Evolutionary conservation across 495 filamentous ascomycete genomes (phyloP), one percentile per base, ranked within the genome.

Genomic region (Penicillium egyptiacum): DNA sequence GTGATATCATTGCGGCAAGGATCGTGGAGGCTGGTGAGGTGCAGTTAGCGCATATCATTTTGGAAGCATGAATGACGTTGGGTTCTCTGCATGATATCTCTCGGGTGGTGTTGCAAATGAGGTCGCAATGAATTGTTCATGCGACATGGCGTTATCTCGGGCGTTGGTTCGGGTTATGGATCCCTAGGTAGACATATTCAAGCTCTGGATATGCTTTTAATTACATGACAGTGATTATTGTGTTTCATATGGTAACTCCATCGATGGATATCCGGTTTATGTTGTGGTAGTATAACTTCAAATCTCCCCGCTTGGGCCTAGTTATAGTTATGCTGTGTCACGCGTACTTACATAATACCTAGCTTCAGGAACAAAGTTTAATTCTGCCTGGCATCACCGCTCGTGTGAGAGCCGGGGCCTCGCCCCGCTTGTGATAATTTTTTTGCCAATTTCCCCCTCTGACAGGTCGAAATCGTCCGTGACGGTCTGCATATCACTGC

Each of bases 1-100:
- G 88, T 11, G 73, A 79, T 31, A 69, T 84, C 6, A 70, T 90
- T 42, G 76, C 79, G 5, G 59, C 64, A 30, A 71, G 76, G 55
- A 79, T 91, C 41, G 72, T 75, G 22, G 72, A 79, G 50, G 63
- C 83, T 42, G 81, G 79, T 17, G 70, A 77, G 31, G 66, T 75
- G 10, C 68, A 74, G 33, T 53, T 78, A 55, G 75, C 71, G 19
- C 70, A 68, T 58, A 57, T 66, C 3, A 68, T 79, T 56, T 44
- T 78, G 49, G 69, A 71, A 14, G 56, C 61, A 22, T 63, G 55
- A 58, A 42, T 43, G 22, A n/a, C 8, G 30, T 28, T 39, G n/a
- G 39, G 22, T 53, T 48, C 39, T 39, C 42, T 57, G 26, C 35
- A 47, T 47, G 47, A 10, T 55, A 26, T 61, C 47, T 39, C 26